Evolutionary conservation across 2,329 filamentous ascomycete species (phyloP).

Genomic region (Bipolaris oryzae): DNA sequence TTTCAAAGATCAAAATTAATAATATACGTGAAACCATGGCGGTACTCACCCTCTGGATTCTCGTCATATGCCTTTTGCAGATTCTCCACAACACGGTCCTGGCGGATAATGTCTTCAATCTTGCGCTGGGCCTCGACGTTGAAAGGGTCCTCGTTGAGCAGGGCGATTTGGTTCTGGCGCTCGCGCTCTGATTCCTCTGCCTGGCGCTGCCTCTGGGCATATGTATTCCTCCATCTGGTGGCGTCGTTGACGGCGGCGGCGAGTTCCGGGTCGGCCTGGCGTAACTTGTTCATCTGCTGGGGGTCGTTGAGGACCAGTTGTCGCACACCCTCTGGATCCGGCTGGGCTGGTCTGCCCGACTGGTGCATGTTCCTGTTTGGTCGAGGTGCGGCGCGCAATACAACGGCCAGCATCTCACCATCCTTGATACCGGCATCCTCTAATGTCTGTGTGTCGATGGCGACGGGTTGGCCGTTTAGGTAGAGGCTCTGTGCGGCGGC

Average conservation of each 20-base stretch:
- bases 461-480: slow-evolving; percentile 83
- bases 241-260: slow-evolving; percentile 77
- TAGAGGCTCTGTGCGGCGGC: slow-evolving; percentile 80
- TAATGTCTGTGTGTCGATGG: slow-evolving; percentile 79
- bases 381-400: slow-evolving; percentile 59
- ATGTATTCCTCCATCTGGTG: slow-evolving; percentile 74
- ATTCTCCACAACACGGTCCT: slow-evolving; percentile 93
- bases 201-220: slow-evolving; percentile 69
- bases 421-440: slow-evolving; percentile 80
- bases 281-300: slow-evolving; percentile 71
- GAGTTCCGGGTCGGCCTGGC: slow-evolving; percentile 75
- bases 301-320: slow-evolving; percentile 83
- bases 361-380: slow-evolving; percentile 16
- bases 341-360: slow-evolving; percentile 20
- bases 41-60: slow-evolving; percentile 84
- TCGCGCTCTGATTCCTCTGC: slow-evolving; percentile 76
- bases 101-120: slow-evolving; percentile 96
- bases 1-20: too few species aligned
- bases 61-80: slow-evolving; percentile 96
- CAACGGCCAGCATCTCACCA: slow-evolving; percentile 90
- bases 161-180: slow-evolving; percentile 80
- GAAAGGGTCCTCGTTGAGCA: slow-evolving; percentile 92
- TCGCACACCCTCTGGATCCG: slow-evolving; percentile 78
- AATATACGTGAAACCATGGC: too few species aligned
- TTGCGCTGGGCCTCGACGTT: slow-evolving; percentile 87